A percentile compares a stretch with the other conserved stretches of the same genome.
Evolutionary conservation across 345 rosid species (phyloP).

Genomic region (Erysimum cheiranthoides): DNA sequence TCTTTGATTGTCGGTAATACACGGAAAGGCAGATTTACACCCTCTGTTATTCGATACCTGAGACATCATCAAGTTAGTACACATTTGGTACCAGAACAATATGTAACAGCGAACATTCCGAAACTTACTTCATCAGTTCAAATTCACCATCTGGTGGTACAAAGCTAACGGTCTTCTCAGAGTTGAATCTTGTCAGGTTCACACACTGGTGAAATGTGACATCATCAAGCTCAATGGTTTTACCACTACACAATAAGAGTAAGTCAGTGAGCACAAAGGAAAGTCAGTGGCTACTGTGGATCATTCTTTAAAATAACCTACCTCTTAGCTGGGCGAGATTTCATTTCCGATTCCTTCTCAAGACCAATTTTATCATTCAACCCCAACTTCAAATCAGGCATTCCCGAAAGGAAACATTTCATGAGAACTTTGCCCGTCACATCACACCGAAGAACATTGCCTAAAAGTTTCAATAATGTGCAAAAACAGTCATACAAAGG

Average conservation of each 20-base stretch:
- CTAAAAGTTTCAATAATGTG: conserved; percentile 52
- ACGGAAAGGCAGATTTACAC: conserved; percentile 97
- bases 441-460: conserved; percentile 94
- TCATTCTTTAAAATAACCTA: conserved; percentile 39
- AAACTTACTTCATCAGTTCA: conserved; percentile 97
- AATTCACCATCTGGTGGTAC: conserved; percentile 99
- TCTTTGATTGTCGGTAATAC: conserved; percentile 98
- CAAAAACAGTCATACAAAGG: conserved; percentile 20
- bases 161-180: conserved; percentile 97
- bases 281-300: conserved; percentile 7
- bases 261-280: conserved; percentile 3
- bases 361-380: conserved; percentile 99
- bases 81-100: neutral
- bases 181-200: conserved; percentile 96
- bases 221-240: conserved; percentile 99
- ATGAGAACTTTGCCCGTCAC: conserved; percentile 96
- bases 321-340: conserved; percentile 97
- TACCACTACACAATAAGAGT: conserved; percentile 66
- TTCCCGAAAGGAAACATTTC: conserved; percentile 99
- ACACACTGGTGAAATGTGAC: conserved; percentile 99
- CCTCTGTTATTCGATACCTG: conserved; percentile 98
- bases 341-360: conserved; percentile 95
- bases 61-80: conserved; percentile 22
- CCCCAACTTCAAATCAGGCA: conserved; percentile 99
- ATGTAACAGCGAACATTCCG: neutral